These are phyloP conservation scores for Dactylonectria macrodidyma DNA, from an alignment of 2,329 filamentous ascomycete species.

Conservation along the genomic window DNA sequence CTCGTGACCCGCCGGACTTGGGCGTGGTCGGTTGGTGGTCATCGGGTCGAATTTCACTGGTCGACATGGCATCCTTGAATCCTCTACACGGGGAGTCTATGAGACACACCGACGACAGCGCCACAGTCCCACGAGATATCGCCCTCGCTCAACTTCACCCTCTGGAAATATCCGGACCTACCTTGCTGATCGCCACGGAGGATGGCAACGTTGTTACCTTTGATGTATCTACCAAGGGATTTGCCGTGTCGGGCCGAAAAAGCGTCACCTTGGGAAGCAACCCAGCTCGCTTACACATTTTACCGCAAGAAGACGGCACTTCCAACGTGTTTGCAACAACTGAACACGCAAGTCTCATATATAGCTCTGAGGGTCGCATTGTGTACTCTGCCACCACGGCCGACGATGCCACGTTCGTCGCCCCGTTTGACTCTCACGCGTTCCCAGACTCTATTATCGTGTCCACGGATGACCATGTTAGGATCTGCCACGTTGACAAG, in stretches of 20 bases:
- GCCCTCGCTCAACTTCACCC: conserved; percentile 85
- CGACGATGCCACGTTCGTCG: conserved; percentile 86
- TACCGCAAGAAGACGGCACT: conserved; percentile 78
- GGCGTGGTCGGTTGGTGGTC: conserved; percentile 92
- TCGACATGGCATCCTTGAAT: conserved; percentile 77
- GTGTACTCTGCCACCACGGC: conserved; percentile 96
- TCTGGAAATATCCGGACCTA: conserved; percentile 70
- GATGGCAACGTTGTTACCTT: conserved; percentile 94
- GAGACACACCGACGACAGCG: conserved; percentile 72
- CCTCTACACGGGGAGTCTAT: conserved; percentile 76
- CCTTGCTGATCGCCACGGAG: conserved; percentile 90
- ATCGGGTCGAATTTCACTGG: conserved; percentile 82
- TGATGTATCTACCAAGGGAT: conserved; percentile 74
- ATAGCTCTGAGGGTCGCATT: conserved; percentile 87
- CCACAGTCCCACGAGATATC: conserved; percentile 87
- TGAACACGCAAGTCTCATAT: conserved; percentile 94
- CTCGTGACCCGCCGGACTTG: conserved; percentile 72
- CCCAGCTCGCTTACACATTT: conserved; percentile 83
- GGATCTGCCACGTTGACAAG: conserved; percentile 85
- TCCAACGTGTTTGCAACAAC: conserved; percentile 93
- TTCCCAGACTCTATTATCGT: conserved; percentile 88
- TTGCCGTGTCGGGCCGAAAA: conserved; percentile 79
- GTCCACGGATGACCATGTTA: conserved; percentile 82
- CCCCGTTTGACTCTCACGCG: conserved; percentile 84
- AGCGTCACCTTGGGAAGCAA: conserved; percentile 89